A percentile compares a stretch with the other conserved stretches of the same genome.
Evolutionary conservation across 73 alveolate species (phyloP).

Genomic region (Paramecium sexaurelia): DNA sequence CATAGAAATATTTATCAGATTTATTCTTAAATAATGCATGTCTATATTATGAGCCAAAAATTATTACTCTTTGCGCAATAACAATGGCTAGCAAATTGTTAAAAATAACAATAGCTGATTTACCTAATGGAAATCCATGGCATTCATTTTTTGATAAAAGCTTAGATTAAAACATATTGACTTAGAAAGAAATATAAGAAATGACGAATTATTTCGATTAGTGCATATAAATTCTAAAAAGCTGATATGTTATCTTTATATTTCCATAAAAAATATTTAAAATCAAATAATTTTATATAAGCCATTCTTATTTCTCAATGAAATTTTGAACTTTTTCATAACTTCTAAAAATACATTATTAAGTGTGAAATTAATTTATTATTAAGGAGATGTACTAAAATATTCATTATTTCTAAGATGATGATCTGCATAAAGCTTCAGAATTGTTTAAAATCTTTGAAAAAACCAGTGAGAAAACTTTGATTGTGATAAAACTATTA

Average conservation of each 20-base stretch:
- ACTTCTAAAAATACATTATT: too few relatives aligned
- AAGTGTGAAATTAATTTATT: too few relatives aligned
- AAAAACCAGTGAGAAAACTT: background rate
- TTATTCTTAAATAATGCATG: background rate
- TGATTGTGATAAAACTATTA: background rate
- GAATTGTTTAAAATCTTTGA: background rate
- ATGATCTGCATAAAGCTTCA: too few relatives aligned
- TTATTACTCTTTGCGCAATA: background rate
- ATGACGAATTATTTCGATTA: background rate
- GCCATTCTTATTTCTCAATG: too few relatives aligned
- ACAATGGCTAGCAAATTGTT: background rate
- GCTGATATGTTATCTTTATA: background rate
- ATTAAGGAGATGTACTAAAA: too few relatives aligned
- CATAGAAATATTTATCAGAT: conserved; percentile 7
- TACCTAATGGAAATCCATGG: background rate
- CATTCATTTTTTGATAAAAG: background rate
- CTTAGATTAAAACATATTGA: background rate
- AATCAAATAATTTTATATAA: too few relatives aligned
- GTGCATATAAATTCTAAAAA: background rate
- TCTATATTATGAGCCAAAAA: background rate
- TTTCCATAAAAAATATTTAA: background rate
- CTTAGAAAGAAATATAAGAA: background rate
- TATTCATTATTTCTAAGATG: too few relatives aligned
- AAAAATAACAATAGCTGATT: background rate
- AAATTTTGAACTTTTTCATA: too few relatives aligned